These are phyloP conservation scores for Dysphania ambrosioides DNA, from an alignment of 148 eudicot genomes.

Conservation along the genomic window DNA sequence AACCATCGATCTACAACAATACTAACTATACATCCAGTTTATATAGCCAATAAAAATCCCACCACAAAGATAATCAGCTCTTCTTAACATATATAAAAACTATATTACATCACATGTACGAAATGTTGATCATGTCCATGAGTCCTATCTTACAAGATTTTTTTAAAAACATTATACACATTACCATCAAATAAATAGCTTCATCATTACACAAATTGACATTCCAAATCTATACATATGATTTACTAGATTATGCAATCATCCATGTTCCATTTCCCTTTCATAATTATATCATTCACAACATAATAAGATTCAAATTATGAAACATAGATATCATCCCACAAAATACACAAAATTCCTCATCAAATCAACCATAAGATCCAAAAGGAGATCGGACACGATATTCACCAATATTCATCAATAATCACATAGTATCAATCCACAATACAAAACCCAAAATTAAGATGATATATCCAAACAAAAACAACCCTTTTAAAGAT, in stretches of 20 bases:
- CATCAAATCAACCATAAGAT: neutral
- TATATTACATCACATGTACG: too few species aligned
- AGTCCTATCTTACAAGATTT: too few species aligned
- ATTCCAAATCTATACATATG: too few species aligned
- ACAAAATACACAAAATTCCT: neutral
- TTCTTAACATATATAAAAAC: neutral
- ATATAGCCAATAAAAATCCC: too few species aligned
- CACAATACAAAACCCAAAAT: neutral
- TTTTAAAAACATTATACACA: too few species aligned
- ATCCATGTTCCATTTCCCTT: too few species aligned
- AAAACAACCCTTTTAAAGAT: constrained; percentile 12
- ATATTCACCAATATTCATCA: too few species aligned
- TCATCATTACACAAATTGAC: neutral
- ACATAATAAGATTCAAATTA: neutral
- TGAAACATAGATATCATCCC: neutral
- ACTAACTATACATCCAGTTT: too few species aligned
- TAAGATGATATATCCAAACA: neutral
- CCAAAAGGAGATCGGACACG: constrained; percentile 2
- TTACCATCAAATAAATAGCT: neutral
- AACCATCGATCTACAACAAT: too few species aligned
- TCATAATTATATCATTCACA: neutral
- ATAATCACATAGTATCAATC: neutral
- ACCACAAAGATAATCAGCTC: neutral
- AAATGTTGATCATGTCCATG: too few species aligned
- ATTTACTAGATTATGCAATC: too few species aligned